These are phyloP conservation scores for Trematosphaeria pertusa DNA, from an alignment of 2,329 filamentous ascomycete species.

Conservation along the genomic window DNA sequence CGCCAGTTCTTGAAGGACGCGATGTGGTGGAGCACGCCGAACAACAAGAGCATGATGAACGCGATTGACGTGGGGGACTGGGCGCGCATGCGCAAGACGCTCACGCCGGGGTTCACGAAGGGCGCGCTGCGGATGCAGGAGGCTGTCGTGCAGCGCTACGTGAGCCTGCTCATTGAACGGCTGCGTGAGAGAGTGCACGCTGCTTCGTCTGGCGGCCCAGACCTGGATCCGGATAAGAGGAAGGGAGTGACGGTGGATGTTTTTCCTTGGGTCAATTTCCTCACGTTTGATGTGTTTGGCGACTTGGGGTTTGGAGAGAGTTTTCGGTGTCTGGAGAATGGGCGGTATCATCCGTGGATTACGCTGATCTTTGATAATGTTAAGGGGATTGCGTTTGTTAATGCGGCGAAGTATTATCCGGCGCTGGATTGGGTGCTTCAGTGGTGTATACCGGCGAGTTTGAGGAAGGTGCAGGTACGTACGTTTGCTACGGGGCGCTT, in stretches of 20 bases:
- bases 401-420: constrained; percentile 6
- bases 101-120: constrained; percentile 9
- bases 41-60: constrained; percentile 3
- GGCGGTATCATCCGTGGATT: constrained; percentile 21
- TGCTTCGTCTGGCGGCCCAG: no score
- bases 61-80: constrained; percentile 4
- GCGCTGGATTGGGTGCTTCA: constrained; percentile 1
- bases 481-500: constrained; percentile 1
- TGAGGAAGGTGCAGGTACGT: constrained; percentile 9
- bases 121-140: constrained; percentile 6
- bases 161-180: constrained; percentile 9
- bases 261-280: constrained; percentile 15
- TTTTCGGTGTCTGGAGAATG: constrained; percentile 31
- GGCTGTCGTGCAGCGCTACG: background rate
- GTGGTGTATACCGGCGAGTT: constrained; percentile 3
- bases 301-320: constrained; percentile 32
- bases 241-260: constrained; percentile 2
- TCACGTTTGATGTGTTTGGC: constrained; percentile 24
- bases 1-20: constrained; percentile 9
- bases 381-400: constrained; percentile 1
- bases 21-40: constrained; percentile 9
- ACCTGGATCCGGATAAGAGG: no score
- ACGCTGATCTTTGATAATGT: constrained; percentile 8
- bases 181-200: constrained; percentile 1
- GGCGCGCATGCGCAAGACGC: constrained; percentile 6